Percentiles rank a stretch among this genome's conserved stretches.
Conservation (phyloP, 208 protist species). For the Leishmania mexicana region DNA sequence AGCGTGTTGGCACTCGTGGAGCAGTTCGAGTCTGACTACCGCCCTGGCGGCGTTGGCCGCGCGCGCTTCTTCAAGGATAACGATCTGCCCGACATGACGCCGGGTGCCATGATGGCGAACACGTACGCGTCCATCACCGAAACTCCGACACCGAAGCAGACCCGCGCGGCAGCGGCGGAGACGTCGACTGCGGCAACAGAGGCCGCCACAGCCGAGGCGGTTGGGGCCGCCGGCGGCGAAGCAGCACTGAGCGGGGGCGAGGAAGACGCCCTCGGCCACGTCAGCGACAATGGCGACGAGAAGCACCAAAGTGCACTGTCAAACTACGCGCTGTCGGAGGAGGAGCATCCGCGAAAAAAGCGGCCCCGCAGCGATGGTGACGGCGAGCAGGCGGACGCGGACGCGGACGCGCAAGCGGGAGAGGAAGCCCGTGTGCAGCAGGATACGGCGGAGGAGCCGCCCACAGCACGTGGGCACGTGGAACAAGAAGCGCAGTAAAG, state of each 20-base stretch:
- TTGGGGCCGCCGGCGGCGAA: not conserved
- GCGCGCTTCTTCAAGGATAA: slow-evolving; percentile 71
- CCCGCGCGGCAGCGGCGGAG: not conserved
- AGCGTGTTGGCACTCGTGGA: slow-evolving; percentile 58
- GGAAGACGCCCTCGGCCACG: not conserved
- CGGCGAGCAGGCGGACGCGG: not conserved
- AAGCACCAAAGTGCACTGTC: not conserved
- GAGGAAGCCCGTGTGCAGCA: not conserved
- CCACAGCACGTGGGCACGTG: not conserved
- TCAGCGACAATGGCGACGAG: not conserved
- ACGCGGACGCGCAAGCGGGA: not conserved
- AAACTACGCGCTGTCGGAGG: not conserved
- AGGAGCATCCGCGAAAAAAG: not conserved
- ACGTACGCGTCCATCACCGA: slow-evolving; percentile 30
- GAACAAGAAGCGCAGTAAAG: not conserved
- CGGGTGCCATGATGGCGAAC: slow-evolving; percentile 15
- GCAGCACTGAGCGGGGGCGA: slow-evolving; percentile 3
- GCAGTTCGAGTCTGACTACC: slow-evolving; percentile 80
- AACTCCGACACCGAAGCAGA: not conserved
- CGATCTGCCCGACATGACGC: slow-evolving; percentile 41
- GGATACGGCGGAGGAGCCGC: slow-evolving; percentile 2
- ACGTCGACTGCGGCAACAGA: not conserved
- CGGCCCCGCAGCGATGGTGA: not conserved
- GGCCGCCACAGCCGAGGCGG: not conserved
- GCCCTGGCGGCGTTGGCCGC: slow-evolving; percentile 68